Conservation (phyloP, 1,139 yeast species). For the Lodderomyces elongisporus region DNA sequence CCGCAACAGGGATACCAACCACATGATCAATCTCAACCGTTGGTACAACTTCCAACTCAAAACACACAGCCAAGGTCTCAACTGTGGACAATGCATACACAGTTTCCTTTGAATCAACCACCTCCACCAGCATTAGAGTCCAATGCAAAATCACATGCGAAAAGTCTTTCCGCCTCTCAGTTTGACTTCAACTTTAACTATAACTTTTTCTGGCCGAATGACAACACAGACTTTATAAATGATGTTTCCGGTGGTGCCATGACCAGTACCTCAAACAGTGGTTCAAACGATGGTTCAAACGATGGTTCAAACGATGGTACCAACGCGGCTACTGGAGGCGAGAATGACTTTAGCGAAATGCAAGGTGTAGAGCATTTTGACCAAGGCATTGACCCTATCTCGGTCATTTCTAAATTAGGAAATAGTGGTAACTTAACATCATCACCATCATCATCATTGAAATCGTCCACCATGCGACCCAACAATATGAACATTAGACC, state of each 20-base stretch:
- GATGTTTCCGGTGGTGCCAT: not conserved
- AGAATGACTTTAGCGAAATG: too few species aligned
- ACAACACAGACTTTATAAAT: not conserved
- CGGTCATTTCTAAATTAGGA: too few species aligned
- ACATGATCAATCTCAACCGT: conserved; percentile 1
- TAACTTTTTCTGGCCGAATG: not conserved
- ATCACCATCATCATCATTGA: too few species aligned
- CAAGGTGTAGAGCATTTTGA: too few species aligned
- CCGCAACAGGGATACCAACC: conserved; percentile 1
- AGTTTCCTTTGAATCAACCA: too few species aligned
- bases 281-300: not conserved
- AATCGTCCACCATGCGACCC: too few species aligned
- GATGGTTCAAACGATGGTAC: not conserved
- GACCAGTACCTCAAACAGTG: not conserved
- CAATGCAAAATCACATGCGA: conserved; percentile 6
- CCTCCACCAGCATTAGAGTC: not conserved
- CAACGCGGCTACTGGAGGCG: not conserved
- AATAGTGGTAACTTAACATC: too few species aligned
- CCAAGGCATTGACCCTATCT: too few species aligned
- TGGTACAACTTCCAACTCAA: not conserved
- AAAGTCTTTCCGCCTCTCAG: conserved; percentile 12
- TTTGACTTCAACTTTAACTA: conserved; percentile 9
- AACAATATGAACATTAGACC: too few species aligned
- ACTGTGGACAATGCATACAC: too few species aligned
- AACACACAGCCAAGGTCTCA: too few species aligned